A percentile compares a stretch with the other conserved stretches of the same genome.
These are phyloP conservation scores for Austropuccinia psidii DNA, from an alignment of 1,284 basidiomycete genomes.

Conservation along the genomic window DNA sequence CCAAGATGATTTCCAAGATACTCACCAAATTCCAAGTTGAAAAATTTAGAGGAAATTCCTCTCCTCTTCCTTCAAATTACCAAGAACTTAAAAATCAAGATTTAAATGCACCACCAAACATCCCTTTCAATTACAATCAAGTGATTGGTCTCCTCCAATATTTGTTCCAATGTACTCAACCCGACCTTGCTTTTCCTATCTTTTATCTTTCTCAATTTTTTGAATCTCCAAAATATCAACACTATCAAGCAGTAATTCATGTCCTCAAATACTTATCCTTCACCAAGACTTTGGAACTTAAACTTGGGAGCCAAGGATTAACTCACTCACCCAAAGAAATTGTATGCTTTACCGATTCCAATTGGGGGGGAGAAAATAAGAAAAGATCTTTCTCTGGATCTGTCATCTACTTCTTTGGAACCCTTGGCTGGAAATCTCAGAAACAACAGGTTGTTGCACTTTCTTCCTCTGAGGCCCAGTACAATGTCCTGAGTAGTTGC, in stretches of 20 bases:
- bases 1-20: no score
- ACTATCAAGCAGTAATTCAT: not conserved
- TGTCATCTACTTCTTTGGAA: not conserved
- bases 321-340: not conserved
- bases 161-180: slow-evolving; percentile 10
- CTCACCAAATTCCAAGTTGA: no score
- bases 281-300: not conserved
- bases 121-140: not conserved
- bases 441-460: not conserved
- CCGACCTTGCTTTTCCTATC: not conserved
- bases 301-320: not conserved
- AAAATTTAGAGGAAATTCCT: no score
- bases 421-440: not conserved
- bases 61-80: no score
- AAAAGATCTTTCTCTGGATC: not conserved
- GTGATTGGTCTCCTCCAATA: slow-evolving; percentile 2
- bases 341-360: not conserved
- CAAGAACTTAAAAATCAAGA: no score
- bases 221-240: not conserved
- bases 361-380: not conserved
- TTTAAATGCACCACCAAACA: no score
- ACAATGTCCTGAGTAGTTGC: not conserved
- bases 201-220: not conserved
- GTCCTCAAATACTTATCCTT: not conserved
- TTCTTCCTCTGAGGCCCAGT: not conserved